Evolutionary conservation across 225 moss, liverwort and hornwort species (phyloP).

Genomic region (Marchantia paleacea): DNA sequence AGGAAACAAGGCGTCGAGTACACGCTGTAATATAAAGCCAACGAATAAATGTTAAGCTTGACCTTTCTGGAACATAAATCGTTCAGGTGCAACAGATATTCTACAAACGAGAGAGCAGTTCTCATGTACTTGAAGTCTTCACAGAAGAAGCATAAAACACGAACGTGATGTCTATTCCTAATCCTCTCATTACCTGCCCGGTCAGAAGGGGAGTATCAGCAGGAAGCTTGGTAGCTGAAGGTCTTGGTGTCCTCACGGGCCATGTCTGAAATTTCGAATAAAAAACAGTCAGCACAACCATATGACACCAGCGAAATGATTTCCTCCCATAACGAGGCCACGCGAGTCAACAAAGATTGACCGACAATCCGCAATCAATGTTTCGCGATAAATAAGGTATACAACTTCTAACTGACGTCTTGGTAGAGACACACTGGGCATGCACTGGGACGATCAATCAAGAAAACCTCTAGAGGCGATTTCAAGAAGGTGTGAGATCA

Average conservation of each 20-base stretch:
- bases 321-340: neutral
- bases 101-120: too few species aligned
- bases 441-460: neutral
- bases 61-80: neutral
- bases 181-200: slow-evolving; percentile 40
- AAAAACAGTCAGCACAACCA: neutral
- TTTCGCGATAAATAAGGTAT: neutral
- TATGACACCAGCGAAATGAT: neutral
- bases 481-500: neutral
- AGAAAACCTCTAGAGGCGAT: neutral
- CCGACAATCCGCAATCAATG: neutral
- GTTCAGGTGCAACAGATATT: too few species aligned
- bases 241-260: slow-evolving; percentile 94
- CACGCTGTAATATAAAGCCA: slow-evolving; percentile 46
- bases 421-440: neutral
- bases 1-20: slow-evolving; percentile 89
- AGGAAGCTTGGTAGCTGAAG: slow-evolving; percentile 81
- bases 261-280: slow-evolving; percentile 50
- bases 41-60: neutral
- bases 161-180: neutral
- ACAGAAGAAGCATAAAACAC: too few species aligned
- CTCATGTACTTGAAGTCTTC: too few species aligned
- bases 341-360: neutral
- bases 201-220: slow-evolving; percentile 90
- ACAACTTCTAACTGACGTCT: too few species aligned